These are phyloP conservation scores for Cairneyella variabilis DNA, from an alignment of 495 filamentous ascomycete genomes.

Conservation along the genomic window DNA sequence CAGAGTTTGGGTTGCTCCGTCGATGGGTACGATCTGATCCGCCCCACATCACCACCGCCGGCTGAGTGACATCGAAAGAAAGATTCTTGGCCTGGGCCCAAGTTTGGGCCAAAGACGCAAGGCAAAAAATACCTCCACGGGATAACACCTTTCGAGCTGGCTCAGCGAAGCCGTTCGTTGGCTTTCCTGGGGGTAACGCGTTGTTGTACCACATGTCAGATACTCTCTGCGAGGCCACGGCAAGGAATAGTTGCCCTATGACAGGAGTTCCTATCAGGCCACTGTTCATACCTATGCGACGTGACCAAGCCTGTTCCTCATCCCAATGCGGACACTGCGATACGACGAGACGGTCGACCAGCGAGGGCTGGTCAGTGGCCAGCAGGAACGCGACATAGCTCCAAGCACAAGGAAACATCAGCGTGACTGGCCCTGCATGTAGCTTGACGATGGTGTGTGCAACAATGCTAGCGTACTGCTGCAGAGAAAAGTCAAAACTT, in stretches of 20 bases:
- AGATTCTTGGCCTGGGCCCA: slow-evolving; percentile 1
- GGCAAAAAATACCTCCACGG: slow-evolving; percentile 7
- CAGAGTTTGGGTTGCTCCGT: slow-evolving; percentile 7
- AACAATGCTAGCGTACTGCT: slow-evolving; percentile 1
- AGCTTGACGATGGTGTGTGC: slow-evolving; percentile 3
- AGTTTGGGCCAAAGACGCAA: slow-evolving; percentile 3
- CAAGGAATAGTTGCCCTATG: slow-evolving; percentile 11
- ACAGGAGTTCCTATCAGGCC: slow-evolving; percentile 9
- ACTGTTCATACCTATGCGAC: slow-evolving; percentile 2
- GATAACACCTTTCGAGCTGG: slow-evolving; percentile 8
- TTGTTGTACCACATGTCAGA: slow-evolving; percentile 7
- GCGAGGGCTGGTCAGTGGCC: slow-evolving; percentile 1
- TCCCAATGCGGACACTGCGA: slow-evolving; percentile 11
- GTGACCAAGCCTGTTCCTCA: slow-evolving; percentile 2
- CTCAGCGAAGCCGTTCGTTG: slow-evolving; percentile 6
- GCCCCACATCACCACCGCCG: slow-evolving; percentile 8
- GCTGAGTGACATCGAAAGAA: slow-evolving; percentile 4
- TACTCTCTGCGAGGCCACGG: neutral
- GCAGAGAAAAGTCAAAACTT: slow-evolving; percentile 9
- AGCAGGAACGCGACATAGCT: slow-evolving; percentile 8
- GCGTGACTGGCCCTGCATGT: neutral
- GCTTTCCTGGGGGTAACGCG: slow-evolving; percentile 4
- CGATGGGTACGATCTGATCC: slow-evolving; percentile 7
- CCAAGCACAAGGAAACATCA: slow-evolving; percentile 13
- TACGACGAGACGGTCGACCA: slow-evolving; percentile 6